Evolutionary conservation across 1,284 basidiomycete species (phyloP).

Genomic region (Boletellus deceptivus): DNA sequence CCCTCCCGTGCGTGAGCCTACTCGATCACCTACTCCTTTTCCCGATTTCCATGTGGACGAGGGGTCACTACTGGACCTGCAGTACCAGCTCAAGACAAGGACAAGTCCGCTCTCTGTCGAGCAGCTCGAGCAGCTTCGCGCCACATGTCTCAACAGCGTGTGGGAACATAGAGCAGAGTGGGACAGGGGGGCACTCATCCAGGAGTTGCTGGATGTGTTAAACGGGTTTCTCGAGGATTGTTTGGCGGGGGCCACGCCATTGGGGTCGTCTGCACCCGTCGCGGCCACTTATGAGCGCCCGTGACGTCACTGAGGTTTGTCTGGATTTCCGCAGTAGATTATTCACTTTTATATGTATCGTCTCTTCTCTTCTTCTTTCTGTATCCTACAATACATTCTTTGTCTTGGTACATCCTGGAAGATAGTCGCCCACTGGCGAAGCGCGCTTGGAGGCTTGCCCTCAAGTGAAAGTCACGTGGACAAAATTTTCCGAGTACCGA

Average conservation of each 20-base stretch:
- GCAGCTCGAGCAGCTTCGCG: slow-evolving; percentile 91
- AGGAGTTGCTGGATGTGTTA: slow-evolving; percentile 55
- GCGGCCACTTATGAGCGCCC: neutral
- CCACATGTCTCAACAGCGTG: slow-evolving; percentile 74
- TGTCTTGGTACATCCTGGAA: no score
- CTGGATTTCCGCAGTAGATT: slow-evolving; percentile 21
- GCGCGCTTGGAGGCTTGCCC: slow-evolving; percentile 24
- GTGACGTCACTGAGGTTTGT: neutral
- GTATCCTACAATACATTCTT: slow-evolving; percentile 17
- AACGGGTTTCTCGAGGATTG: slow-evolving; percentile 63
- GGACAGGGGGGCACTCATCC: slow-evolving; percentile 71
- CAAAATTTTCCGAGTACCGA: slow-evolving; percentile 20
- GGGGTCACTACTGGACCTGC: slow-evolving; percentile 44
- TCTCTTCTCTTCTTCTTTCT: neutral
- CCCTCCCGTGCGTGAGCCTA: slow-evolving; percentile 39
- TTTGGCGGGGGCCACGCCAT: slow-evolving; percentile 2
- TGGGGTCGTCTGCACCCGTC: slow-evolving; percentile 4
- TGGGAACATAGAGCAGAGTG: slow-evolving; percentile 84
- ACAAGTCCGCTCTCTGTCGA: slow-evolving; percentile 75
- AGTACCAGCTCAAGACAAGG: slow-evolving; percentile 43
- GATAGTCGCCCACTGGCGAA: no score
- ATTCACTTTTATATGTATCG: slow-evolving; percentile 27
- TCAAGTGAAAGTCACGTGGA: slow-evolving; percentile 29
- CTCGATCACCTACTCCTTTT: slow-evolving; percentile 58
- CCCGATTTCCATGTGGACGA: slow-evolving; percentile 67